Conservation (phyloP, 2,329 filamentous ascomycete genomes). For the Apiospora koreana region DNA sequence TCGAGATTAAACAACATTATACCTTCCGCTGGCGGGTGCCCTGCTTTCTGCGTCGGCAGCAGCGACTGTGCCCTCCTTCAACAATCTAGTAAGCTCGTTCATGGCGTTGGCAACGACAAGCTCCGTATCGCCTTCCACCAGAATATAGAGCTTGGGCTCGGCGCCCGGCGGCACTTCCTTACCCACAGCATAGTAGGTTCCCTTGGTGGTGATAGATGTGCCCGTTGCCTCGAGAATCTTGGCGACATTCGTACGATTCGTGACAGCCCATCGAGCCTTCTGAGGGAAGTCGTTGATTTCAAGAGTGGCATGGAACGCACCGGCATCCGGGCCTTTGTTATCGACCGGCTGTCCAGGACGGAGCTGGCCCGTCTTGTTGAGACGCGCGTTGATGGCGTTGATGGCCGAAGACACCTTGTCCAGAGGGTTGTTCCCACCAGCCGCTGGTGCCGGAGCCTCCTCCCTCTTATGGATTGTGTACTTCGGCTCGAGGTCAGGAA, state of each 20-base stretch:
- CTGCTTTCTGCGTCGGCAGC: conserved; percentile 85
- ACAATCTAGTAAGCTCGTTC: conserved; percentile 80
- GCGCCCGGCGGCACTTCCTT: conserved; percentile 76
- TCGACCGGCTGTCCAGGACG: conserved; percentile 93
- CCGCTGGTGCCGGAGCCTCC: conserved; percentile 45
- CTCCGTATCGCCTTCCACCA: conserved; percentile 97
- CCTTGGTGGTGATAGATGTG: conserved; percentile 96
- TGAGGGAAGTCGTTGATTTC: conserved; percentile 99
- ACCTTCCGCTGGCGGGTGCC: conserved; percentile 77
- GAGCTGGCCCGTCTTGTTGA: conserved; percentile 86
- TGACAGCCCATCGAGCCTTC: conserved; percentile 97
- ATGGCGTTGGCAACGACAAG: conserved; percentile 88
- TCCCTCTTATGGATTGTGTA: conserved; percentile 75
- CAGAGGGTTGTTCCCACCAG: conserved; percentile 63
- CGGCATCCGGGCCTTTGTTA: conserved; percentile 97
- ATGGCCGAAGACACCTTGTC: conserved; percentile 91
- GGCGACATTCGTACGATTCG: conserved; percentile 95
- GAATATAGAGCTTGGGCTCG: conserved; percentile 93
- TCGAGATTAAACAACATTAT: conserved; percentile 71
- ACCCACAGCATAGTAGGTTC: conserved; percentile 80
- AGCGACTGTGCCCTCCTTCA: conserved; percentile 88
- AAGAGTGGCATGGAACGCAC: conserved; percentile 92
- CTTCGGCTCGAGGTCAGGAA: conserved; percentile 49
- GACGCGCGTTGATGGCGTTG: conserved; percentile 84
- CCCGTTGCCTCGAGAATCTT: conserved; percentile 96